phyloP scores from a whole-genome alignment of 164 flowering plant genomes.

The Platanus orientalis region DNA sequence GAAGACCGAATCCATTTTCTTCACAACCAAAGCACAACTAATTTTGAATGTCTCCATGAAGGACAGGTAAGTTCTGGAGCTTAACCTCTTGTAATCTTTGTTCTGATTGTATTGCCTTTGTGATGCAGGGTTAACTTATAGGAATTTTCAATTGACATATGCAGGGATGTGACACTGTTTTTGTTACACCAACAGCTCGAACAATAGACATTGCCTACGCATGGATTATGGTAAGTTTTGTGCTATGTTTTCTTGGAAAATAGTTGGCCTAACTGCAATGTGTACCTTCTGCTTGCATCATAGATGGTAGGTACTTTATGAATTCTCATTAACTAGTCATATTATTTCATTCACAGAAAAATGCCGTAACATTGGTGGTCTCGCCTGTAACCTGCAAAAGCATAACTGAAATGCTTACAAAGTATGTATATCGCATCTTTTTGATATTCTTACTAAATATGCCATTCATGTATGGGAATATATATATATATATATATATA shows the following conservation, averaged over 20 bases:
- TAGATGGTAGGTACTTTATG: neutral
- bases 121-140: constrained; percentile 8
- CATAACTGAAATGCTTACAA: constrained; percentile 67
- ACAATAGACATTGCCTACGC: constrained; percentile 85
- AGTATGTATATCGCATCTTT: constrained; percentile 38
- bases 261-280: neutral
- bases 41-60: constrained; percentile 70
- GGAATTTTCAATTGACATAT: constrained; percentile 11
- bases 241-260: neutral
- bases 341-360: constrained; percentile 50
- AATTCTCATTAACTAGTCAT: neutral
- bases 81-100: neutral
- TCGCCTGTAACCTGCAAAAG: constrained; percentile 58
- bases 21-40: constrained; percentile 91
- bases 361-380: constrained; percentile 57
- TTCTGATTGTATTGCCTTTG: constrained; percentile 1
- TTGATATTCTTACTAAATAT: constrained; percentile 4
- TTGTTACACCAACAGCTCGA: constrained; percentile 88
- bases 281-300: neutral
- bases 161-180: constrained; percentile 92
- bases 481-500: neutral
- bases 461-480: neutral
- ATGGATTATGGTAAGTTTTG: constrained; percentile 72
- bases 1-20: constrained; percentile 77
- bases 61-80: constrained; percentile 55